phyloP scores from a whole-genome alignment of 331 rosid species.

The Malus hybrid region DNA sequence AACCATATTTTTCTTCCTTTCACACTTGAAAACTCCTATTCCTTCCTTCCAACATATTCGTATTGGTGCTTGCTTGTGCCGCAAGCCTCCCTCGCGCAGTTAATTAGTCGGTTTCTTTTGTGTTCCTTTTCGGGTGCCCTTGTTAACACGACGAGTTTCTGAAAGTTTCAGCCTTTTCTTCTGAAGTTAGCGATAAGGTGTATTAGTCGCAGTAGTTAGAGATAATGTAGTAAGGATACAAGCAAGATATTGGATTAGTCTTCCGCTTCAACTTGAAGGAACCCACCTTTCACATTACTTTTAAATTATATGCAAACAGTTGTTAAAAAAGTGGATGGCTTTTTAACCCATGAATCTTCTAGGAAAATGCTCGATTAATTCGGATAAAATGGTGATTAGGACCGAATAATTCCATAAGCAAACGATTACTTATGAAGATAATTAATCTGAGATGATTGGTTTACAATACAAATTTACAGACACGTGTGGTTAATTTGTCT shows the following conservation, averaged over 20 bases:
- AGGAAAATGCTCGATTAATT: neutral
- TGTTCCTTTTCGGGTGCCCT: neutral
- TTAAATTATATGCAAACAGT: neutral
- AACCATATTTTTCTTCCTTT: neutral
- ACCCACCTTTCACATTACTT: neutral
- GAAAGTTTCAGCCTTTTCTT: too few relatives aligned
- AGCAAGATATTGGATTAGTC: constrained; percentile 5
- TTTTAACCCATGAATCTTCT: neutral
- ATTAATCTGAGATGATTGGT: neutral
- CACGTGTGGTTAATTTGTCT: neutral
- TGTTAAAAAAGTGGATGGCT: neutral
- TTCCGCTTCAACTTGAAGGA: neutral
- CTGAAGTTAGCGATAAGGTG: neutral
- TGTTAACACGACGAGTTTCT: neutral
- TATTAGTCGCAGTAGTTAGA: neutral
- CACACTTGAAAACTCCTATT: neutral
- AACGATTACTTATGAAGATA: neutral
- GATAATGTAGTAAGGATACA: neutral
- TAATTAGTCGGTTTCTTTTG: neutral
- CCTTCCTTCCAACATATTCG: neutral
- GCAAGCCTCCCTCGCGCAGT: neutral
- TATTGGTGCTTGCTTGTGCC: neutral
- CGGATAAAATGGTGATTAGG: neutral
- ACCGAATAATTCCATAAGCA: neutral
- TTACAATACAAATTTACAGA: neutral